These are phyloP conservation scores for Chloranthus sessilifolius DNA, from an alignment of 164 flowering plant species.

Conservation along the genomic window DNA sequence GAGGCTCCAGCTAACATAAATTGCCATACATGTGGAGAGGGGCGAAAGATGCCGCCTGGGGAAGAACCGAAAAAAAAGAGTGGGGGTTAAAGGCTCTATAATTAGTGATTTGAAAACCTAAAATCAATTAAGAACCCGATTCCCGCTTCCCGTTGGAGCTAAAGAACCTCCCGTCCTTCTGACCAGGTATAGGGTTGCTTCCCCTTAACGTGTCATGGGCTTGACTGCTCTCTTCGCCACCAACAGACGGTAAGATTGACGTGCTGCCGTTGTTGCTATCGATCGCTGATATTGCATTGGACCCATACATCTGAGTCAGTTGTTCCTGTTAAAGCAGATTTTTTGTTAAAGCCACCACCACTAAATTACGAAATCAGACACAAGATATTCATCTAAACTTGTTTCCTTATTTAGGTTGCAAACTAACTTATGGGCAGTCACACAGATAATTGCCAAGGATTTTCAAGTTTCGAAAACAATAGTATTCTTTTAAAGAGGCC, in stretches of 20 bases:
- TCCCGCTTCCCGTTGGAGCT: constrained; percentile 19
- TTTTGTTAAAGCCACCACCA: not conserved
- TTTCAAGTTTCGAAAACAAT: too few species aligned
- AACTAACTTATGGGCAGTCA: too few species aligned
- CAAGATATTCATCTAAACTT: not conserved
- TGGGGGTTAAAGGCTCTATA: constrained; percentile 1
- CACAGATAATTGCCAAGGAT: too few species aligned
- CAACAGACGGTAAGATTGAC: constrained; percentile 17
- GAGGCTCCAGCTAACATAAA: constrained; percentile 1
- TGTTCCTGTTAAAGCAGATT: constrained; percentile 53
- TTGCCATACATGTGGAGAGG: not conserved
- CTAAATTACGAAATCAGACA: not conserved
- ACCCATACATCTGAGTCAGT: constrained; percentile 41
- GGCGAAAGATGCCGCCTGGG: not conserved
- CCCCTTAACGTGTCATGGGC: constrained; percentile 11
- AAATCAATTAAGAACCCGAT: constrained; percentile 9
- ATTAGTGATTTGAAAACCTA: not conserved
- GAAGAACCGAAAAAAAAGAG: not conserved
- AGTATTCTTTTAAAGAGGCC: too few species aligned
- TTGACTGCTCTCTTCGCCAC: constrained; percentile 34
- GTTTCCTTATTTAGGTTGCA: not conserved
- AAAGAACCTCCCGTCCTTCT: constrained; percentile 9
- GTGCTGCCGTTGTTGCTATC: constrained; percentile 21
- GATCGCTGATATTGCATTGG: constrained; percentile 45
- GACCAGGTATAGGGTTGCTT: constrained; percentile 8